Conservation (phyloP, 768 basidiomycete genomes). For the Clitopilus hobsonii region DNA sequence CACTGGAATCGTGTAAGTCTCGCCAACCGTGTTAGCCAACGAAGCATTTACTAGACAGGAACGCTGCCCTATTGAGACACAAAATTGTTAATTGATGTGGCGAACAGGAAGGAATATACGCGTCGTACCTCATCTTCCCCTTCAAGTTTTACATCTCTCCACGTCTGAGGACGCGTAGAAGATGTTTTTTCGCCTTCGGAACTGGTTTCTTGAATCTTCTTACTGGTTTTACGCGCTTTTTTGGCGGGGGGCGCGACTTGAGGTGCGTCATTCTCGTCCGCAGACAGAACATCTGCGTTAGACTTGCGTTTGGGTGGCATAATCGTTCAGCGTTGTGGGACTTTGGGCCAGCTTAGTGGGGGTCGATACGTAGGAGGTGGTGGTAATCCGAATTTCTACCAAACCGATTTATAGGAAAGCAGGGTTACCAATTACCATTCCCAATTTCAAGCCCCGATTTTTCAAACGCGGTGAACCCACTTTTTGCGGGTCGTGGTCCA, state of each 20-base stretch:
- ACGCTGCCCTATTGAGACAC: slow-evolving; percentile 14
- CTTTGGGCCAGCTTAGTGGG: neutral
- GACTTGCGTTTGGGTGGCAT: slow-evolving; percentile 43
- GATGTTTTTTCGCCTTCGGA: neutral
- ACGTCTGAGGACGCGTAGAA: slow-evolving; percentile 22
- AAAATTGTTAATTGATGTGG: slow-evolving; percentile 2
- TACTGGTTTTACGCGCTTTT: slow-evolving; percentile 24
- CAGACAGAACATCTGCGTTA: slow-evolving; percentile 16
- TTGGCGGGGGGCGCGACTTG: slow-evolving; percentile 18
- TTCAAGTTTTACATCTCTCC: slow-evolving; percentile 35
- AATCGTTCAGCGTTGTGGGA: neutral
- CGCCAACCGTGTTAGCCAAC: neutral
- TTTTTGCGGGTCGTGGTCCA: slow-evolving; percentile 10
- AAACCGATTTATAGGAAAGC: too few relatives aligned
- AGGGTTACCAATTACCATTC: too few relatives aligned
- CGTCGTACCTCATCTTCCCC: slow-evolving; percentile 34
- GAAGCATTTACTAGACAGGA: slow-evolving; percentile 21
- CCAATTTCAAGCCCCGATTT: too few relatives aligned
- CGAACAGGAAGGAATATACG: neutral
- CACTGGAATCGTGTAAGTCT: slow-evolving; percentile 18
- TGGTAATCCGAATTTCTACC: too few relatives aligned
- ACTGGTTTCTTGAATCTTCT: slow-evolving; percentile 9
- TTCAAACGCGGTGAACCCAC: too few relatives aligned
- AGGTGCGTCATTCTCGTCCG: slow-evolving; percentile 12
- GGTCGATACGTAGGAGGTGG: too few relatives aligned